These are phyloP conservation scores for Sicyos baderoa DNA, from an alignment of 306 rosid species.

Conservation along the genomic window DNA sequence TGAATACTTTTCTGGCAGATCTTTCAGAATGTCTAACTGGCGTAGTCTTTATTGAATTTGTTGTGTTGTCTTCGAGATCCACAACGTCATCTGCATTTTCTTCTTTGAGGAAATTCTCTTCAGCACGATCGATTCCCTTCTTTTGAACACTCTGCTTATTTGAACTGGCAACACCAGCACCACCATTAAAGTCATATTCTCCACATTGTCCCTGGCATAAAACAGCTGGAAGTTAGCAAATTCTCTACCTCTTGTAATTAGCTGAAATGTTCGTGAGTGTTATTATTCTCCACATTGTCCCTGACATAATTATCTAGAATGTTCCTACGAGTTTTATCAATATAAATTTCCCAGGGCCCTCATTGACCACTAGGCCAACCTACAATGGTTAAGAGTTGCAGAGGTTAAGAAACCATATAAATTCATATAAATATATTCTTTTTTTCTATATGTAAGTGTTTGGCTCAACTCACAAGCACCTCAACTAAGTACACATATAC, in stretches of 20 bases:
- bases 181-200: constrained; percentile 72
- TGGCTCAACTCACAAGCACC: no score
- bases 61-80: constrained; percentile 34
- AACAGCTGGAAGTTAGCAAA: constrained; percentile 16
- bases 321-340: no score
- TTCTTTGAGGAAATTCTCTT: constrained; percentile 35
- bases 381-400: no score
- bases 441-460: no score
- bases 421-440: no score
- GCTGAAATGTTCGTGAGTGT: no score
- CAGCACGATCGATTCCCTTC: constrained; percentile 29
- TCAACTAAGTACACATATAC: not conserved
- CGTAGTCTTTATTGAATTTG: constrained; percentile 33
- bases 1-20: constrained; percentile 50
- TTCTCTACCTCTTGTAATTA: not conserved
- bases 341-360: no score
- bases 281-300: no score
- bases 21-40: constrained; percentile 68
- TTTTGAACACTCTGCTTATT: constrained; percentile 38
- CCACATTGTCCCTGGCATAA: constrained; percentile 45
- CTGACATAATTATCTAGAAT: no score
- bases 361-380: no score
- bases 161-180: constrained; percentile 47
- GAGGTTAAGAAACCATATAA: no score
- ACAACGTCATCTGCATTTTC: constrained; percentile 42